Percentiles rank a stretch among this genome's conserved stretches.
These are phyloP conservation scores for Dryas alaskensis DNA, from an alignment of 306 rosid species.

Conservation along the genomic window DNA sequence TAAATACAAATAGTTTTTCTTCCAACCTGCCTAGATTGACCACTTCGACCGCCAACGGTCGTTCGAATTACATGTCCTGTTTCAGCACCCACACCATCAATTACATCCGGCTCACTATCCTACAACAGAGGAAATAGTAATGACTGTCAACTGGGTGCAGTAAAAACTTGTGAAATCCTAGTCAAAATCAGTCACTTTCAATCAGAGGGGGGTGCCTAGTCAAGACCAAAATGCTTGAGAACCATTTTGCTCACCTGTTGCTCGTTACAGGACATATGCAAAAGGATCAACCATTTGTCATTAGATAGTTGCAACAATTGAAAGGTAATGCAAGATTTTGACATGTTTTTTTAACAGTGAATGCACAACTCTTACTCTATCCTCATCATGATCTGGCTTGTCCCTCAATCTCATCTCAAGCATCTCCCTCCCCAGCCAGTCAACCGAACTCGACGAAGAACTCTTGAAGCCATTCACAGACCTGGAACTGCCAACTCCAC, in stretches of 20 bases:
- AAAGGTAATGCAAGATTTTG: slow-evolving; percentile 12
- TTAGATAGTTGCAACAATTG: background rate
- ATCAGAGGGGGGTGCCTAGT: background rate
- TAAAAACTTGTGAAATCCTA: background rate
- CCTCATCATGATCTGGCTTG: slow-evolving; percentile 55
- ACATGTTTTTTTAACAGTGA: background rate
- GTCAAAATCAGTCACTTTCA: slow-evolving; percentile 2
- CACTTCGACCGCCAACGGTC: slow-evolving; percentile 73
- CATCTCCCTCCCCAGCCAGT: slow-evolving; percentile 99
- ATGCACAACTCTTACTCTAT: slow-evolving; percentile 46
- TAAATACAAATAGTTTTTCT: background rate
- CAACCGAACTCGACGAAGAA: slow-evolving; percentile 85
- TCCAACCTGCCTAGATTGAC: slow-evolving; percentile 86
- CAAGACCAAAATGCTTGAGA: background rate
- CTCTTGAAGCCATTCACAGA: slow-evolving; percentile 73
- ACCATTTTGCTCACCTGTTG: background rate
- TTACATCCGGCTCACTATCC: slow-evolving; percentile 87
- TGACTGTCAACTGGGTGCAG: slow-evolving; percentile 12
- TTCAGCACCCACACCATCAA: slow-evolving; percentile 91
- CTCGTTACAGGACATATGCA: slow-evolving; percentile 7
- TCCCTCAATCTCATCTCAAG: slow-evolving; percentile 84
- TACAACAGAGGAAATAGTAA: slow-evolving; percentile 38
- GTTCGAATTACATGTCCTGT: slow-evolving; percentile 91
- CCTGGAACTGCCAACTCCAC: slow-evolving; percentile 92
- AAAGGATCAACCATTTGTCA: background rate